Evolutionary conservation across 495 filamentous ascomycete genomes (phyloP).

Genomic region (Annulohypoxylon maeteangense): DNA sequence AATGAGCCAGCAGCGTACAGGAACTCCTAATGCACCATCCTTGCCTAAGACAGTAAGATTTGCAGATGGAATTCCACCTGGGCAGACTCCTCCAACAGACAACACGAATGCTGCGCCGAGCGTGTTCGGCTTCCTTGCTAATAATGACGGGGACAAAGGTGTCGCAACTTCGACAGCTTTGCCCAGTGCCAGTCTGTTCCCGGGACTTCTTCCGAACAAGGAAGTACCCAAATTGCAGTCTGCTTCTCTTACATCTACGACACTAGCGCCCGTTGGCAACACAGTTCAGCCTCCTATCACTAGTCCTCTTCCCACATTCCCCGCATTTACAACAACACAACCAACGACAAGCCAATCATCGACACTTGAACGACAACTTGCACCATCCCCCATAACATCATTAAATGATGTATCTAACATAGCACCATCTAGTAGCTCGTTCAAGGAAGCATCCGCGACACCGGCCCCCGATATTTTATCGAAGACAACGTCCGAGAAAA

Average conservation of each 20-base stretch:
- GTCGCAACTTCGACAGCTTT: background rate
- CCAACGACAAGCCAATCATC: background rate
- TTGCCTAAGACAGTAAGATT: conserved; percentile 19
- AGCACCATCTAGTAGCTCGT: background rate
- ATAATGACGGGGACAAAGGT: conserved; percentile 13
- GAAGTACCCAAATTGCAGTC: conserved; percentile 2
- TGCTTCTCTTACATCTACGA: background rate
- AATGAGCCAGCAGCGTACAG: background rate
- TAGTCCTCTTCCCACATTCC: background rate
- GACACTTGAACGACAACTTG: background rate
- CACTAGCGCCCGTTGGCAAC: background rate
- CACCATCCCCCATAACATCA: background rate
- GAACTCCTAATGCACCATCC: background rate
- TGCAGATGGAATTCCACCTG: background rate
- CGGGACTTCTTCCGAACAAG: conserved; percentile 7
- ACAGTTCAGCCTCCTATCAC: background rate
- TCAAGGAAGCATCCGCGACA: background rate
- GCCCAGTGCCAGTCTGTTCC: background rate
- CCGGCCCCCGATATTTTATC: background rate
- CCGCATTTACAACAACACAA: background rate
- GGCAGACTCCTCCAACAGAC: background rate
- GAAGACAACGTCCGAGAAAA: background rate
- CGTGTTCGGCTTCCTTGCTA: conserved; percentile 4
- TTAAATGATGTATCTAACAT: background rate
- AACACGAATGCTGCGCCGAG: background rate